phyloP scores from a whole-genome alignment of 2,329 filamentous ascomycete genomes.

The Bipolaris gigantea region DNA sequence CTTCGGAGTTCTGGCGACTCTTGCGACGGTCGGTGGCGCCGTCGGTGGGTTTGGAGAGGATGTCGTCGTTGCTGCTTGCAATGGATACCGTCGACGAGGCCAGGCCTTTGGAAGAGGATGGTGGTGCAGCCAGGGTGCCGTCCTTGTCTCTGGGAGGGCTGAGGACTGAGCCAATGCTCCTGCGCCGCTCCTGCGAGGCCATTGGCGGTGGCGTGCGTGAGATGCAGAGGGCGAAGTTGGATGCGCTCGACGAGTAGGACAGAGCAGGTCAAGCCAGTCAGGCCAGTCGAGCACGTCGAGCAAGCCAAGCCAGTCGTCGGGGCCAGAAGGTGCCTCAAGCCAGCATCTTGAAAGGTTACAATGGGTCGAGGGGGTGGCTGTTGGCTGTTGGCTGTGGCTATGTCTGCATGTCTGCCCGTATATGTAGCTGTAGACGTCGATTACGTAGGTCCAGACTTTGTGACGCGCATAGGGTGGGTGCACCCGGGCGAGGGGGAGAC shows the following conservation, averaged over 20 bases:
- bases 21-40: conserved; percentile 46
- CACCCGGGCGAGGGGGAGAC: background rate
- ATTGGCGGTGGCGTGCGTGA: conserved; percentile 11
- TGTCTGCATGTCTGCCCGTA: too few species aligned
- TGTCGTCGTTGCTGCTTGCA: conserved; percentile 39
- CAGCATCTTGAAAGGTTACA: conserved; percentile 11
- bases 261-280: background rate
- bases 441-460: conserved; percentile 17
- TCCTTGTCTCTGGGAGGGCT: conserved; percentile 20
- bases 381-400: background rate
- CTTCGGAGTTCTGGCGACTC: conserved; percentile 46
- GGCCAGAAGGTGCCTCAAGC: conserved; percentile 2
- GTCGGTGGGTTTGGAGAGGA: conserved; percentile 41
- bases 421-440: conserved; percentile 1
- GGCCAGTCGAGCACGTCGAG: background rate
- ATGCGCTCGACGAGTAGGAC: background rate
- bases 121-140: conserved; percentile 30
- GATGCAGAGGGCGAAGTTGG: too few species aligned
- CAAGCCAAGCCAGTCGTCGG: background rate
- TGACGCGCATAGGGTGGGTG: conserved; percentile 3
- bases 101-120: conserved; percentile 28
- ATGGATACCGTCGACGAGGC: conserved; percentile 38
- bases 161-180: conserved; percentile 26
- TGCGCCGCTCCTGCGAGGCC: conserved; percentile 28
- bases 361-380: background rate